Evolutionary conservation across 345 rosid genomes (phyloP).

Genomic region (Bretschneidera sinensis): DNA sequence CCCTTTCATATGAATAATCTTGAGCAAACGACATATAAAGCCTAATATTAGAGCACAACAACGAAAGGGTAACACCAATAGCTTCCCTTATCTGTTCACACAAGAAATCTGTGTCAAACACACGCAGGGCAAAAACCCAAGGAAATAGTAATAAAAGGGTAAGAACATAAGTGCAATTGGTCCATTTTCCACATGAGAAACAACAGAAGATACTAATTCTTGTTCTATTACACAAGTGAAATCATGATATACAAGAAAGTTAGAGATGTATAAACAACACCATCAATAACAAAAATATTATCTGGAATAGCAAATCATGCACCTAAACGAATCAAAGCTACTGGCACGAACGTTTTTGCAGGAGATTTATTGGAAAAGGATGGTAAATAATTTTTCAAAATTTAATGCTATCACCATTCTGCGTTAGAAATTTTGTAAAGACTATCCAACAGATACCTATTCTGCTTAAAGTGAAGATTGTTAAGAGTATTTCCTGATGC

Average conservation of each 20-base stretch:
- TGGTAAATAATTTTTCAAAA: background rate
- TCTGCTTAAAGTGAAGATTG: background rate
- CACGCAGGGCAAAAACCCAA: background rate
- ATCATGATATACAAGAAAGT: background rate
- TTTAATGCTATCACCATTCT: background rate
- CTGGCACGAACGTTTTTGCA: too few relatives aligned
- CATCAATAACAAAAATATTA: background rate
- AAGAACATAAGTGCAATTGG: background rate
- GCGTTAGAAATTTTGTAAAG: background rate
- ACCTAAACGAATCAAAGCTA: background rate
- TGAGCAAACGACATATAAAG: slow-evolving; percentile 48
- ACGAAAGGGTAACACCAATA: slow-evolving; percentile 78
- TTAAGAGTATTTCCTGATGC: background rate
- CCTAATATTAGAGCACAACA: slow-evolving; percentile 82
- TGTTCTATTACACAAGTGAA: background rate
- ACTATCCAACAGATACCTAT: background rate
- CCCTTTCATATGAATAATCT: slow-evolving; percentile 43
- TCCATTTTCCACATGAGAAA: background rate
- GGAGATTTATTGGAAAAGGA: too few relatives aligned
- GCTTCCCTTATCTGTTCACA: slow-evolving; percentile 86
- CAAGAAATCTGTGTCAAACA: slow-evolving; percentile 16
- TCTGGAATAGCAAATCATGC: background rate
- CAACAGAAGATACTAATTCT: background rate
- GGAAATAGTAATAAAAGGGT: background rate
- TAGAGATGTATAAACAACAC: background rate